Conservation (phyloP, 1,284 basidiomycete genomes). For the Agaricales sp. region DNA sequence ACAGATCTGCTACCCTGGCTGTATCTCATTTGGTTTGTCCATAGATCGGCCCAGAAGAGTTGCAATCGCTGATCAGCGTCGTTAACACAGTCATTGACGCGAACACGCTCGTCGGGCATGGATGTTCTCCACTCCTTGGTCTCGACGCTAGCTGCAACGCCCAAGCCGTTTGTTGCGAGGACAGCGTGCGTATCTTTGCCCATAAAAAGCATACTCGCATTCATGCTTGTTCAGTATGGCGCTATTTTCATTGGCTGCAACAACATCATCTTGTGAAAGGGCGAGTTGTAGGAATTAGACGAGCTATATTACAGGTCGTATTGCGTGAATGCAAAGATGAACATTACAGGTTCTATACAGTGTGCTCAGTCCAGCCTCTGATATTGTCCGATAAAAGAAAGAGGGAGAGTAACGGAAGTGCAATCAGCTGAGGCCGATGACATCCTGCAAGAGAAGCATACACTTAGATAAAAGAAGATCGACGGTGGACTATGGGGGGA, state of each 20-base stretch:
- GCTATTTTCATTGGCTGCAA: conserved; percentile 1
- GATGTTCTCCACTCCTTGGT: not conserved
- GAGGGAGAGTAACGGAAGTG: too few relatives aligned
- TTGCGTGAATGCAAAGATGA: too few relatives aligned
- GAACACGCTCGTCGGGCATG: not conserved
- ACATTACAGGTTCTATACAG: too few relatives aligned
- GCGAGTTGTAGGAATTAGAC: too few relatives aligned
- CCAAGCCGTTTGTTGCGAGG: not conserved
- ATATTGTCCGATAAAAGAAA: too few relatives aligned
- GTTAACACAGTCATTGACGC: not conserved
- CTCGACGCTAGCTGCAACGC: conserved; percentile 1
- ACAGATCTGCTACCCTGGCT: not conserved
- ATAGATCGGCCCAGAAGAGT: not conserved
- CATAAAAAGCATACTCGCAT: too few relatives aligned
- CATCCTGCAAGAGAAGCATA: too few relatives aligned
- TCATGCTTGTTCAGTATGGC: not conserved
- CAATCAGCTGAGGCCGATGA: too few relatives aligned
- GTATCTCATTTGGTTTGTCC: not conserved
- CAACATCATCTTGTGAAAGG: conserved; percentile 2
- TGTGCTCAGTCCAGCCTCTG: too few relatives aligned
- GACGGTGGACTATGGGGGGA: too few relatives aligned
- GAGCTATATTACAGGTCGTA: too few relatives aligned
- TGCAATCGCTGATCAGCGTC: not conserved
- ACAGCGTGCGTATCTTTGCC: not conserved
- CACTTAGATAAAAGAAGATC: too few relatives aligned